Percentiles rank a stretch among this genome's conserved stretches.
Evolutionary conservation across 2,329 filamentous ascomycete species (phyloP).

Genomic region (Colletotrichum gloeosporioides): DNA sequence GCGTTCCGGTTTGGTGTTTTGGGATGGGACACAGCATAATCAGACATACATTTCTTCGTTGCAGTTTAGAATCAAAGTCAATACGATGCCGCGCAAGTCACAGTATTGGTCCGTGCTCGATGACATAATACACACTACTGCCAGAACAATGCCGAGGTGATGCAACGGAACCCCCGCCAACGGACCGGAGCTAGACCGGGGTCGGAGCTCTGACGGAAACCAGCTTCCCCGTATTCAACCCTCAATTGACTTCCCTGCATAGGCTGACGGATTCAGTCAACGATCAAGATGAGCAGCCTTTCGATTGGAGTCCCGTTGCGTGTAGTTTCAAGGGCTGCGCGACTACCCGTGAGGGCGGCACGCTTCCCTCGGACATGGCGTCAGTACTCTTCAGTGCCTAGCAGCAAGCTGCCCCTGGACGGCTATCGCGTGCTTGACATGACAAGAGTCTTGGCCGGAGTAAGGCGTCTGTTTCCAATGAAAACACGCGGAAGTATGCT

Average conservation of each 20-base stretch:
- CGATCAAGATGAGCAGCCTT: not conserved
- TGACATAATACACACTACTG: not conserved
- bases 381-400: conserved; percentile 33
- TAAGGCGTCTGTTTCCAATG: conserved; percentile 48
- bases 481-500: not conserved
- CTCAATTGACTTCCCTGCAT: not conserved
- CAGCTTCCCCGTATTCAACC: not conserved
- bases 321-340: not conserved
- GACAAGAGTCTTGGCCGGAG: conserved; percentile 93
- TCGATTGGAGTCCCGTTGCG: not conserved
- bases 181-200: conserved; percentile 18
- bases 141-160: conserved; percentile 16
- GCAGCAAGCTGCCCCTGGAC: conserved; percentile 67
- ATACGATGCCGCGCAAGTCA: not conserved
- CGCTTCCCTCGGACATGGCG: conserved; percentile 23
- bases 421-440: conserved; percentile 93
- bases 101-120: not conserved
- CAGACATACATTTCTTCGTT: not conserved
- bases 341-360: not conserved
- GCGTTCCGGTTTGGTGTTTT: not conserved
- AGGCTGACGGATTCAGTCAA: not conserved
- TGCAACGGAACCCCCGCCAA: conserved; percentile 15
- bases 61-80: not conserved
- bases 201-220: conserved; percentile 11
- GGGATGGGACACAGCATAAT: not conserved